Evolutionary conservation across 148 eudicot species (phyloP).

Genomic region (Fagopyrum homotropicum): DNA sequence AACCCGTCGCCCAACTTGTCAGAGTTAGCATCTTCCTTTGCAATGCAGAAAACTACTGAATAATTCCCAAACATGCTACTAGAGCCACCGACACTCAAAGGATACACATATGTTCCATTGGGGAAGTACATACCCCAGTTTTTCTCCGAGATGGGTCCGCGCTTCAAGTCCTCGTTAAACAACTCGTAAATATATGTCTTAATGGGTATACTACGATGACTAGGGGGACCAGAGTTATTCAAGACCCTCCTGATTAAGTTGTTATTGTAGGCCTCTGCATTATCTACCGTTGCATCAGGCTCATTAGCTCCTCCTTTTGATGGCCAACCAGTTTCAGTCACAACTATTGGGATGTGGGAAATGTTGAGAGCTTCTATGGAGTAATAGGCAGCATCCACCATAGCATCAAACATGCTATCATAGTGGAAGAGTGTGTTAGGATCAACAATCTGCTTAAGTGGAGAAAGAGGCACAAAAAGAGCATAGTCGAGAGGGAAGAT

Average conservation of each 20-base stretch:
- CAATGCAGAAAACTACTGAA: conserved; percentile 58
- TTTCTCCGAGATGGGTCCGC: conserved; percentile 72
- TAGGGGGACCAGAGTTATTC: conserved; percentile 85
- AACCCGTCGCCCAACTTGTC: conserved; percentile 56
- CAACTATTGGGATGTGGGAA: conserved; percentile 71
- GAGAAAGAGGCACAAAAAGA: conserved; percentile 56
- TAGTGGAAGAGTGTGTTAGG: conserved; percentile 83
- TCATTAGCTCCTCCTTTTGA: conserved; percentile 72
- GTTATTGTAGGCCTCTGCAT: conserved; percentile 64
- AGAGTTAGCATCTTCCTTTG: conserved; percentile 51
- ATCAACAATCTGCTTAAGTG: conserved; percentile 84
- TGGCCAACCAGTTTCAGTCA: conserved; percentile 97
- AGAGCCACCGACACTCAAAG: conserved; percentile 41
- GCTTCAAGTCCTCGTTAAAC: conserved; percentile 71
- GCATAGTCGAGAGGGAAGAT: conserved; percentile 88
- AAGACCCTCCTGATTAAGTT: conserved; percentile 66
- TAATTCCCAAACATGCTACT: conserved; percentile 31
- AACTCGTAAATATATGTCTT: conserved; percentile 82
- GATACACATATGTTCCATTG: conserved; percentile 69
- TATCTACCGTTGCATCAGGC: conserved; percentile 64
- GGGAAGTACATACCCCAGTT: conserved; percentile 66
- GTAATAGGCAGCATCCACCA: conserved; percentile 89
- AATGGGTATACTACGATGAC: conserved; percentile 62
- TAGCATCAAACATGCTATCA: conserved; percentile 91
- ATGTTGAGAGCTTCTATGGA: conserved; percentile 59